These are phyloP conservation scores for Takashimella tepidaria DNA, from an alignment of 1,284 basidiomycete genomes.

Conservation along the genomic window DNA sequence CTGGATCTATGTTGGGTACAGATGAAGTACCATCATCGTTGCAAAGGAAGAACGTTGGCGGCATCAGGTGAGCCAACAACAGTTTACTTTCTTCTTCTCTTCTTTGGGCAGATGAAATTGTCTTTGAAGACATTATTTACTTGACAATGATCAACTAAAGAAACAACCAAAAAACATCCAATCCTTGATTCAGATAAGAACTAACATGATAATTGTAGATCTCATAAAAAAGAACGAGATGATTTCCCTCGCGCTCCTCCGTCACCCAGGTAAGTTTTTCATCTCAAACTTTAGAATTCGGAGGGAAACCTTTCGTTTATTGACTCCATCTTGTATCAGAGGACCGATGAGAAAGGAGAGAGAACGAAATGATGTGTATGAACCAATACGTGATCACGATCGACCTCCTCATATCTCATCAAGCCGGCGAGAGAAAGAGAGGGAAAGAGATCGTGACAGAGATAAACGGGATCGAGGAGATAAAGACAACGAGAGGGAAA, in stretches of 20 bases:
- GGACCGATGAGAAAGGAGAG: background rate
- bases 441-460: too few relatives aligned
- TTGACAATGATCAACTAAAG: too few relatives aligned
- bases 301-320: too few relatives aligned
- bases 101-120: background rate
- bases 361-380: background rate
- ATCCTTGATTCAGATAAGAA: constrained; percentile 5
- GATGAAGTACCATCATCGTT: constrained; percentile 20
- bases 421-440: background rate
- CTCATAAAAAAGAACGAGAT: background rate
- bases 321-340: too few relatives aligned
- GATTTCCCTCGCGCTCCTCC: background rate
- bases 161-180: too few relatives aligned
- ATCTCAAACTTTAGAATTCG: background rate
- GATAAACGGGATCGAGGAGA: too few relatives aligned
- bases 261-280: background rate
- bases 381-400: background rate
- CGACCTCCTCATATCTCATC: background rate
- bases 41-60: constrained; percentile 29
- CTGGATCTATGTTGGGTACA: too few relatives aligned
- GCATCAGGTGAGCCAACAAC: constrained; percentile 3
- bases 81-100: background rate
- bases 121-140: background rate
- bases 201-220: background rate
- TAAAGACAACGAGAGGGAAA: too few relatives aligned